Base-by-base conservation (phyloP, 495 filamentous ascomycete species). In the Neurospora sp. region DNA sequence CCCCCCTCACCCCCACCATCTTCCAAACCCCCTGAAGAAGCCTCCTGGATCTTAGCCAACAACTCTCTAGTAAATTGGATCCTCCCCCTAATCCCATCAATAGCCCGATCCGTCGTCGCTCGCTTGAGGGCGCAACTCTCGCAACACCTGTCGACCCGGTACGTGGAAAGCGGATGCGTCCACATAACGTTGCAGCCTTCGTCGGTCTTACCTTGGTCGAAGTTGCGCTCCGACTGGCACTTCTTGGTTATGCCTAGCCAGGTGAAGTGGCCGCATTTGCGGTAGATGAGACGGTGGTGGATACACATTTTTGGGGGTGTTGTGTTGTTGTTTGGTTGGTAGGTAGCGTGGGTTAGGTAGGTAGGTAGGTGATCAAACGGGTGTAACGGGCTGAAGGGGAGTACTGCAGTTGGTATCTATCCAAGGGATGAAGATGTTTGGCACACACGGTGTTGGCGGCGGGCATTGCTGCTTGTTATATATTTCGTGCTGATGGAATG, bases 241-340 rank as follows among this genome's bases (percentile, higher is more conserved):
- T 44, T 70, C 16, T 27, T 39, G 41, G 74, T 35, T 11, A 75
- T 12, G 23, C 31, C 39, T 5, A 71, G 72, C 78, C 76, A 82
- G 39, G 23, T 70, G 44, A 70, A 72, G 70, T 83, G 82, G 20
- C 60, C 69, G 76, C 82, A 83, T 31, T 37, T 66, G 70, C 9
- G 44, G 46, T 71, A 81, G 42, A 83, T 18, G 54, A 76, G 31
- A 40, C 80, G 76, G 3, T 44, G 18, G 75, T 82, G 79, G 46
- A 70, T 75, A 66, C 81, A 83, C 81, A 83, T 83, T 8, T 37
- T 74, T 10, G 38, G 39, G 8, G 4, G 27, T 35, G 39, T 3
- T 39, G 66, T 38, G 20, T n/a, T 31, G 46, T 2, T 39, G 14
- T n/a, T 3, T 10, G 42, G 18, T 27, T 35, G 16, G 8, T 39